These are phyloP conservation scores for Penicillium bialowiezense DNA, from an alignment of 495 filamentous ascomycete genomes.

Conservation along the genomic window DNA sequence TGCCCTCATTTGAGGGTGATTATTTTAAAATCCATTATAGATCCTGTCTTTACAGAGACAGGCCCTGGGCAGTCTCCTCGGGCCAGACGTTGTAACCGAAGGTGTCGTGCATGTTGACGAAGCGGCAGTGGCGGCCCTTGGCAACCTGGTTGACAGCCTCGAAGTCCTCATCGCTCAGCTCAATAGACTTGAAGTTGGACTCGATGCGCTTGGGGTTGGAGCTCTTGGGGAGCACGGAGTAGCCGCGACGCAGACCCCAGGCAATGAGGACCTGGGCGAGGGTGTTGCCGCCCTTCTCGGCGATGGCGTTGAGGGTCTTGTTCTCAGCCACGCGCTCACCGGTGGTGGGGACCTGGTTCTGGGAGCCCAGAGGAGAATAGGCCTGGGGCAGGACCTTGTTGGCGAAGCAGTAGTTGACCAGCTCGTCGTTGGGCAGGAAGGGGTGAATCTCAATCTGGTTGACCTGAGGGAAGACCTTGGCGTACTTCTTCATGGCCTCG, in stretches of 20 bases:
- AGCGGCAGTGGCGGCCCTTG: slow-evolving; percentile 59
- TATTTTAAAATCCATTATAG: slow-evolving; percentile 11
- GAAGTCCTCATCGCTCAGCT: slow-evolving; percentile 53
- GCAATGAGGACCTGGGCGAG: slow-evolving; percentile 65
- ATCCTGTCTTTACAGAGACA: slow-evolving; percentile 30
- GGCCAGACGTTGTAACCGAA: slow-evolving; percentile 55
- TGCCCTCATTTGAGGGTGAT: slow-evolving; percentile 10
- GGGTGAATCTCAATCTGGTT: slow-evolving; percentile 95
- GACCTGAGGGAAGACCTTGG: slow-evolving; percentile 64
- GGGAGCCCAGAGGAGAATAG: slow-evolving; percentile 73
- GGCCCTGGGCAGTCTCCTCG: slow-evolving; percentile 41
- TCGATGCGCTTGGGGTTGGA: slow-evolving; percentile 61
- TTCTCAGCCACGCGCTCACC: slow-evolving; percentile 61
- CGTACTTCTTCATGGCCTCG: slow-evolving; percentile 64
- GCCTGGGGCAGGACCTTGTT: slow-evolving; percentile 70
- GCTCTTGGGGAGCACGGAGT: slow-evolving; percentile 70
- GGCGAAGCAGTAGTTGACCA: slow-evolving; percentile 67
- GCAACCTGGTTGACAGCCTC: slow-evolving; percentile 59
- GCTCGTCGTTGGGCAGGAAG: slow-evolving; percentile 76
- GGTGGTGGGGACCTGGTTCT: slow-evolving; percentile 59
- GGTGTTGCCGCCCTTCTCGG: slow-evolving; percentile 60
- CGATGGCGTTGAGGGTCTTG: slow-evolving; percentile 57
- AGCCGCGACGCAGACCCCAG: slow-evolving; percentile 70
- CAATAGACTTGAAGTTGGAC: slow-evolving; percentile 63
- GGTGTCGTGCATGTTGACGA: slow-evolving; percentile 80